phyloP scores from a whole-genome alignment of 192 early-diverging fungal species.

The Dissophora globulifera region DNA sequence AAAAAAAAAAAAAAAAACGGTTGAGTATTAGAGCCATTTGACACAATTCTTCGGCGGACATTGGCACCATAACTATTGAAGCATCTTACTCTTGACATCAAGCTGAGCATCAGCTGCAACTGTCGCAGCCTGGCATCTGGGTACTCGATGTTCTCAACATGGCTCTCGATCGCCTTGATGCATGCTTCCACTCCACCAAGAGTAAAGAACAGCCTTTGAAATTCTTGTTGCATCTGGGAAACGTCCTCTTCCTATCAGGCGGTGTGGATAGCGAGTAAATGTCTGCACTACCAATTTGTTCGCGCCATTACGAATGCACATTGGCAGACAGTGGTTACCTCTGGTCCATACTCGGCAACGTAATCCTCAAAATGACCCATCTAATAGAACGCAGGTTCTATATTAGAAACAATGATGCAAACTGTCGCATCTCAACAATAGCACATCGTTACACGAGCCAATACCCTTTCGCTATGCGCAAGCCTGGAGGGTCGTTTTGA shows the following conservation, averaged over 20 bases:
- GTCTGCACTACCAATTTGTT: no score
- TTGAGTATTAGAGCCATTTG: no score
- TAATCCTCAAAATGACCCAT: conserved; percentile 11
- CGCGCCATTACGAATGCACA: no score
- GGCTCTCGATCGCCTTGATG: conserved; percentile 26
- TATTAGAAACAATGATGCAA: no score
- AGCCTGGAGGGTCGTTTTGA: conserved; percentile 36
- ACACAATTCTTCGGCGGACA: no score
- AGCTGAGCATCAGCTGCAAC: conserved; percentile 9
- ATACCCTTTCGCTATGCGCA: conserved; percentile 20
- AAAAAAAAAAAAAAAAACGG: background rate
- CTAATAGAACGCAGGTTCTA: background rate
- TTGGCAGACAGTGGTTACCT: no score
- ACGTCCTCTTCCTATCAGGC: conserved; percentile 24
- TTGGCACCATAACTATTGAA: no score
- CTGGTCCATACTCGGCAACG: conserved; percentile 21
- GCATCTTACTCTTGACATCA: conserved; percentile 30
- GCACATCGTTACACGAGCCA: background rate
- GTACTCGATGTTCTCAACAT: conserved; percentile 5
- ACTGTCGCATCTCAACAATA: no score
- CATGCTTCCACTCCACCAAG: conserved; percentile 26
- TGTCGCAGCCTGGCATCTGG: conserved; percentile 23
- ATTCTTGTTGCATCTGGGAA: conserved; percentile 31
- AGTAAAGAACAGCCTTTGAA: conserved; percentile 15
- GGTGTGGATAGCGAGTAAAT: no score